Evolutionary conservation across 176 grass and related monocot species (phyloP), one percentile per base, ranked within the genome.

Genomic region (Phragmites australis): DNA sequence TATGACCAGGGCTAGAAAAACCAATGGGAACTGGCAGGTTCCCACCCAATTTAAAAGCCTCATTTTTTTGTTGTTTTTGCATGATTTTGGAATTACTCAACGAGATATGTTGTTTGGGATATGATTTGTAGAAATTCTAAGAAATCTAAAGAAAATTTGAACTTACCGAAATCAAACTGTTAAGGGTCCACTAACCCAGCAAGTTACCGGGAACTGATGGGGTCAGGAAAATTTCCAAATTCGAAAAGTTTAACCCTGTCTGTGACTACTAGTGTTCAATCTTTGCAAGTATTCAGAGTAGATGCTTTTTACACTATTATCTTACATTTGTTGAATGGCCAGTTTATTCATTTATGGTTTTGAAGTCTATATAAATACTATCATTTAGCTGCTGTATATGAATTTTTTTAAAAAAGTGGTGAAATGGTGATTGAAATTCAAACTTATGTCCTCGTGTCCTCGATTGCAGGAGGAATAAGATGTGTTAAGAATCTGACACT

Each of bases 401-500:
- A 48, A n/a, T n/a, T n/a, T n/a, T n/a, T n/a, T n/a, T n/a, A n/a
- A n/a, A n/a, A n/a, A n/a, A n/a, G n/a, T 25, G 43, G 22, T 41
- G 22, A 77, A 74, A 8, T 55, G 45, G 31, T 88, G 19, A 71
- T 1, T 78, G 55, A 40, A 77, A 82, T 57, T 71, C 32, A 30
- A n/a, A 22, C 22, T n/a, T n/a, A n/a, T n/a, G n/a, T n/a, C n/a
- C n/a, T n/a, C n/a, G n/a, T n/a, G n/a, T n/a, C n/a, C n/a, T n/a
- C n/a, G n/a, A n/a, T 79, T 90, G 81, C 65, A 92, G 93, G 92
- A 70, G 90, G 88, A 85, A 99, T 99, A 86, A 95, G 75, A 76
- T 99, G 96, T 65, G 86, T 99, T 30, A 99, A 99, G 86, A 99
- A 93, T 82, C 52, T 99, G 77, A 95, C 92, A 9, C 85, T 95